Evolutionary conservation across 2,329 filamentous ascomycete genomes (phyloP), one percentile per base, ranked within the genome.

Genomic region (Apiospora kogelbergensis): DNA sequence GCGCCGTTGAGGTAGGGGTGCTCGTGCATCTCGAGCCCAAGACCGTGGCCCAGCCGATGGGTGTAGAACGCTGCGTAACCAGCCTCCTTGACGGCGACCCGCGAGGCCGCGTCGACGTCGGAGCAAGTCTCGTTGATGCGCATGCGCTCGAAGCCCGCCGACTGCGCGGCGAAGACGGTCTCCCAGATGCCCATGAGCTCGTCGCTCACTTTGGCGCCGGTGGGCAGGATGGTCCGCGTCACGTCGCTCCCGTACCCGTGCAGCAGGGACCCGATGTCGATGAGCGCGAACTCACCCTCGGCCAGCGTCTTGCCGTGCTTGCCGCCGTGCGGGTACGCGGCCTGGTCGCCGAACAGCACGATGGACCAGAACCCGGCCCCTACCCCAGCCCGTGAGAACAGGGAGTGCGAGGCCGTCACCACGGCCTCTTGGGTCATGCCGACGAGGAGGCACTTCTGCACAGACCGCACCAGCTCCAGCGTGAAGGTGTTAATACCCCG

Each of bases 1-100:
- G 76, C 76, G 0, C 76, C 76, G 60, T 78, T 77, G 65, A 78
- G 67, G 65, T 77, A 77, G 6, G 76, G 76, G 26, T 76, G 76
- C 68, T 78, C 76, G 53, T 78, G 76, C 65, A 72, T 71, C 66
- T 77, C 76, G 63, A 77, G 45, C 1, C 76, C 76, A 9, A 78
- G 30, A 1, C 76, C 76, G 67, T 78, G 76, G 10, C 76, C 75
- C 0, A 78, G 72, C 0, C 76, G 72, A 68, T 78, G 76, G 5
- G 76, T 76, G 40, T 76, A 78, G 69, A 69, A 78, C 30, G 73
- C 71, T 0, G 69, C 75, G 63, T 76, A 76, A 3, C 74, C 75
- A 10, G 70, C 71, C 20, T 72, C 69, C 26, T 70, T 66, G 46
- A 78, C 71, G 0, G 73, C 73, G 11, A 69, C 69, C 33, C 76